phyloP scores from a whole-genome alignment of 352 stramenopile genomes.

The Pythium myriotylum region DNA sequence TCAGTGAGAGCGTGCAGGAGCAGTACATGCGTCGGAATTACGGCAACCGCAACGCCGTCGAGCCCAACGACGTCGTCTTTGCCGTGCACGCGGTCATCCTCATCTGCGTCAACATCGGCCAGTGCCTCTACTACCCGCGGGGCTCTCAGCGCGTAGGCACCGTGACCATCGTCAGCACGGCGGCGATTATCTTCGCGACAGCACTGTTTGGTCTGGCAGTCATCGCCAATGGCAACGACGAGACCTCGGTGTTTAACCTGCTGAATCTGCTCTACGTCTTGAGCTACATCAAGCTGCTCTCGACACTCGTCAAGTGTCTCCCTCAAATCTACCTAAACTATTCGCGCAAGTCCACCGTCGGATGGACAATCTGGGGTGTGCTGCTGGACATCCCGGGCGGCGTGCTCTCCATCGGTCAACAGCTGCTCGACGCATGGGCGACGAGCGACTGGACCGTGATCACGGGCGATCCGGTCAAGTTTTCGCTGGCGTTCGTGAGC shows the following conservation, averaged over 20 bases:
- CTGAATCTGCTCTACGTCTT: constrained; percentile 93
- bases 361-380: constrained; percentile 98
- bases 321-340: constrained; percentile 95
- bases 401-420: constrained; percentile 88
- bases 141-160: constrained; percentile 56
- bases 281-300: constrained; percentile 93
- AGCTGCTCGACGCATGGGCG: constrained; percentile 90
- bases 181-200: constrained; percentile 47
- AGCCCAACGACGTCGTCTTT: constrained; percentile 94
- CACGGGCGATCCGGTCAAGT: constrained; percentile 95
- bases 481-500: constrained; percentile 93
- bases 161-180: constrained; percentile 51
- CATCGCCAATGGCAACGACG: constrained; percentile 39
- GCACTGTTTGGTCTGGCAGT: constrained; percentile 49
- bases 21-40: constrained; percentile 81
- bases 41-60: constrained; percentile 78
- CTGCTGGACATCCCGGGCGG: constrained; percentile 96
- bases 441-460: constrained; percentile 93
- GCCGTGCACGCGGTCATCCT: constrained; percentile 90
- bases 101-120: constrained; percentile 83
- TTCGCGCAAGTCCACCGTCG: constrained; percentile 92
- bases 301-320: constrained; percentile 95
- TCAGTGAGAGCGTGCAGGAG: constrained; percentile 75
- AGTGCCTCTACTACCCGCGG: constrained; percentile 90
- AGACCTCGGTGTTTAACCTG: constrained; percentile 66